Evolutionary conservation across 352 stramenopile genomes (phyloP).

Genomic region (Phytophthora kernoviae): DNA sequence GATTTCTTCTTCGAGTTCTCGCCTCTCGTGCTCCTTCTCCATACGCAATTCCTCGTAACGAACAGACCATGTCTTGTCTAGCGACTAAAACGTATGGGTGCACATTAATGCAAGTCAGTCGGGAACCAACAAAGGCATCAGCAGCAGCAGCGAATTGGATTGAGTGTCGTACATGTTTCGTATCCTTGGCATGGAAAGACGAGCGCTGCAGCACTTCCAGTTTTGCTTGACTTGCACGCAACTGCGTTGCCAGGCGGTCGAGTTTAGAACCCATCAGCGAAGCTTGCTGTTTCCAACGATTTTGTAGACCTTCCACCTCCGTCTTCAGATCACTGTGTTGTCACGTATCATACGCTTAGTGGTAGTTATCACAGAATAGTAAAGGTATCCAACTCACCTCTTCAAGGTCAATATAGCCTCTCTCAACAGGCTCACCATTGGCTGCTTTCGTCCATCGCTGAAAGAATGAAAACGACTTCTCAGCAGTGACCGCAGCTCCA

Average conservation of each 20-base stretch:
- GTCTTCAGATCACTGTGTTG: slow-evolving; percentile 47
- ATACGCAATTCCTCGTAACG: slow-evolving; percentile 50
- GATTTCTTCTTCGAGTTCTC: slow-evolving; percentile 52
- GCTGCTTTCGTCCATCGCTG: slow-evolving; percentile 10
- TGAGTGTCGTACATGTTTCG: slow-evolving; percentile 35
- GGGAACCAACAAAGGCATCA: no score
- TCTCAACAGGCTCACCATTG: slow-evolving; percentile 28
- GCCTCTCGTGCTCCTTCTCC: slow-evolving; percentile 46
- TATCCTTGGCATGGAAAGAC: slow-evolving; percentile 47
- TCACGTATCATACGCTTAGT: not conserved
- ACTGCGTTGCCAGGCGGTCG: slow-evolving; percentile 44
- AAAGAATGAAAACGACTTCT: slow-evolving; percentile 6
- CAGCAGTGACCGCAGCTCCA: slow-evolving; percentile 45
- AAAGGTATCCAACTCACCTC: slow-evolving; percentile 9
- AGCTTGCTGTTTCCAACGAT: slow-evolving; percentile 52
- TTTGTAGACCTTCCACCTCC: slow-evolving; percentile 37
- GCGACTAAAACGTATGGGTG: slow-evolving; percentile 9
- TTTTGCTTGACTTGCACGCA: slow-evolving; percentile 55
- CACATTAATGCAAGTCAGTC: no score
- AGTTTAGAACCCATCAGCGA: slow-evolving; percentile 42
- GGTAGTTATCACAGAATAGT: not conserved
- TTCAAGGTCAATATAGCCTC: slow-evolving; percentile 44
- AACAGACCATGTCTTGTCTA: slow-evolving; percentile 47
- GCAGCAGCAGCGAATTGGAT: not conserved
- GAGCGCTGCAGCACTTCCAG: slow-evolving; percentile 53